These are phyloP conservation scores for Talaromyces sp. DNA, from an alignment of 2,329 filamentous ascomycete genomes.

Conservation along the genomic window DNA sequence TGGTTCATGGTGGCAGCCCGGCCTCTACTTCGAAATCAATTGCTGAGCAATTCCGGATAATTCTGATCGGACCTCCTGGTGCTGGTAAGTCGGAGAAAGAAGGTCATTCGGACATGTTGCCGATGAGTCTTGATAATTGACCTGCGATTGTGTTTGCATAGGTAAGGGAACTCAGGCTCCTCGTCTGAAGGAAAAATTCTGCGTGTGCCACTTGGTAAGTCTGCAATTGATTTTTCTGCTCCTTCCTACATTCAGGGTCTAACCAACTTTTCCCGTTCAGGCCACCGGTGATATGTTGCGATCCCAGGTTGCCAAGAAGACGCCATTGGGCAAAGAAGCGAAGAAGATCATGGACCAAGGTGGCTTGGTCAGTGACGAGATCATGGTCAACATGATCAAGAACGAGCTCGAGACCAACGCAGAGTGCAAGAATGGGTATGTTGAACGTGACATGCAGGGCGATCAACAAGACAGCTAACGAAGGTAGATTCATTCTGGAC, in stretches of 20 bases:
- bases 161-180: slow-evolving; percentile 99
- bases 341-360: slow-evolving; percentile 99
- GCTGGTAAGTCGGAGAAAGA: slow-evolving; percentile 61
- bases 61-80: slow-evolving; percentile 94
- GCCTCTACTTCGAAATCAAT: slow-evolving; percentile 47
- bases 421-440: slow-evolving; percentile 91
- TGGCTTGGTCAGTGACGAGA: slow-evolving; percentile 95
- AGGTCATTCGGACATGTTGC: neutral
- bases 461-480: neutral
- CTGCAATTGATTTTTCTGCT: slow-evolving; percentile 14
- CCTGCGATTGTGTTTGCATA: slow-evolving; percentile 36
- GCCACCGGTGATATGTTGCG: slow-evolving; percentile 99
- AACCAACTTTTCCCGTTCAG: slow-evolving; percentile 45
- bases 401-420: slow-evolving; percentile 87
- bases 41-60: slow-evolving; percentile 77
- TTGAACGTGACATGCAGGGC: slow-evolving; percentile 2
- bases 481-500: slow-evolving; percentile 80
- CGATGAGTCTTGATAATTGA: slow-evolving; percentile 18
- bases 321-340: slow-evolving; percentile 83
- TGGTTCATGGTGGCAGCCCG: slow-evolving; percentile 50
- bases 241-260: neutral
- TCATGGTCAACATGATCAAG: slow-evolving; percentile 99
- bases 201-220: slow-evolving; percentile 90
- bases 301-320: slow-evolving; percentile 97
- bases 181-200: slow-evolving; percentile 96